These are phyloP conservation scores for Sungouiozyma ichnusensis DNA, from an alignment of 805 yeast genomes.

Conservation along the genomic window DNA sequence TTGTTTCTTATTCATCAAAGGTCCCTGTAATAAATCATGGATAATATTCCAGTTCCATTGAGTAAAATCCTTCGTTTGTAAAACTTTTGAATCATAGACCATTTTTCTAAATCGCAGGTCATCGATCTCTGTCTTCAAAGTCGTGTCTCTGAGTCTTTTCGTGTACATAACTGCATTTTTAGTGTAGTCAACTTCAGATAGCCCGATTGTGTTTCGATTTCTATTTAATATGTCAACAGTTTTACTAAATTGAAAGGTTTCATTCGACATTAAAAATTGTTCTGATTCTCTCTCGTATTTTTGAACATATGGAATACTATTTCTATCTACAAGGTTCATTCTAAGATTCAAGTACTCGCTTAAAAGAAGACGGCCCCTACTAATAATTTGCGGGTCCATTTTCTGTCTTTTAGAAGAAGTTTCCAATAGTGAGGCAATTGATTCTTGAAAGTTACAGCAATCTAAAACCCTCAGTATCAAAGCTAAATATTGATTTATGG, in stretches of 20 bases:
- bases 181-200: conserved; percentile 19
- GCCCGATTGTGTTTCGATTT: conserved; percentile 30
- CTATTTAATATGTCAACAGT: conserved; percentile 32
- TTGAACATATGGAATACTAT: conserved; percentile 3
- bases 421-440: conserved; percentile 28
- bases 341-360: conserved; percentile 52
- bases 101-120: conserved; percentile 58
- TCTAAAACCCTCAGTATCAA: conserved; percentile 46
- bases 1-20: conserved; percentile 58
- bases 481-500: conserved; percentile 57
- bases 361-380: conserved; percentile 52
- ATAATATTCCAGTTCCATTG: conserved; percentile 85
- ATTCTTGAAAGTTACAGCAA: conserved; percentile 42
- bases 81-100: conserved; percentile 57
- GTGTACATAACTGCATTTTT: conserved; percentile 17
- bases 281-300: neutral
- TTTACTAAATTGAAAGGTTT: conserved; percentile 38
- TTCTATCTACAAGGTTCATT: conserved; percentile 35
- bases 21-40: conserved; percentile 68
- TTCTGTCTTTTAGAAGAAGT: conserved; percentile 5
- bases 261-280: conserved; percentile 8
- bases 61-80: conserved; percentile 65
- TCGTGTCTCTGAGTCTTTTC: conserved; percentile 15
- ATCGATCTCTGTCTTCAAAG: conserved; percentile 34
- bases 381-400: conserved; percentile 33